Evolutionary conservation across 805 yeast species (phyloP).

Genomic region (Saturnispora saitoi): DNA sequence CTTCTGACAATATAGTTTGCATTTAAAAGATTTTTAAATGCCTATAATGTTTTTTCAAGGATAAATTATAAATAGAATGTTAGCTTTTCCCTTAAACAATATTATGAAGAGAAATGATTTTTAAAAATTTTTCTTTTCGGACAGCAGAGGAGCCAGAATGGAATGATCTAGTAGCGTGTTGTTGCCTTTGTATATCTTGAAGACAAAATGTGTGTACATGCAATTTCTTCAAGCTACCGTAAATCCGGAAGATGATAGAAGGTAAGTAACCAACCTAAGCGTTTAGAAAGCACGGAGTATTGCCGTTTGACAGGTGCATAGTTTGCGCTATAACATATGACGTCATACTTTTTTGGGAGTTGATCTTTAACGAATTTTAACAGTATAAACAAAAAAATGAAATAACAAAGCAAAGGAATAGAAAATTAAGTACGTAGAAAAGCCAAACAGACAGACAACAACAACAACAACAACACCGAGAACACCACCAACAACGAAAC

Average conservation of each 20-base stretch:
- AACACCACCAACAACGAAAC: background rate
- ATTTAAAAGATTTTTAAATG: no score
- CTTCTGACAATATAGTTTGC: no score
- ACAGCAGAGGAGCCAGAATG: background rate
- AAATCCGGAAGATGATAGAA: no score
- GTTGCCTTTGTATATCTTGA: background rate
- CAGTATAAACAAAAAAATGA: conserved; percentile 1
- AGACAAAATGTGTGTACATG: background rate
- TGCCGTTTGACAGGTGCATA: background rate
- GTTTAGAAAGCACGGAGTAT: no score
- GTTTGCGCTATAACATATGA: background rate
- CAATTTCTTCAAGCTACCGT: background rate
- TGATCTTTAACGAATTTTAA: background rate
- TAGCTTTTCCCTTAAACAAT: background rate
- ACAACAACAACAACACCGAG: background rate
- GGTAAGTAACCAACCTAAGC: no score
- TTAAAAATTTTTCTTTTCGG: background rate
- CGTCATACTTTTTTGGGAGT: background rate
- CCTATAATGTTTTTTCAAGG: background rate
- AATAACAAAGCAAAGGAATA: conserved; percentile 3
- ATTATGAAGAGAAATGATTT: background rate
- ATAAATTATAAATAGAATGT: background rate
- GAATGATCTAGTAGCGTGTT: background rate
- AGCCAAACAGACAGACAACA: background rate
- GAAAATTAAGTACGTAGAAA: conserved; percentile 6